phyloP scores from a whole-genome alignment of 495 filamentous ascomycete species.

The Penicillium egyptiacum region DNA sequence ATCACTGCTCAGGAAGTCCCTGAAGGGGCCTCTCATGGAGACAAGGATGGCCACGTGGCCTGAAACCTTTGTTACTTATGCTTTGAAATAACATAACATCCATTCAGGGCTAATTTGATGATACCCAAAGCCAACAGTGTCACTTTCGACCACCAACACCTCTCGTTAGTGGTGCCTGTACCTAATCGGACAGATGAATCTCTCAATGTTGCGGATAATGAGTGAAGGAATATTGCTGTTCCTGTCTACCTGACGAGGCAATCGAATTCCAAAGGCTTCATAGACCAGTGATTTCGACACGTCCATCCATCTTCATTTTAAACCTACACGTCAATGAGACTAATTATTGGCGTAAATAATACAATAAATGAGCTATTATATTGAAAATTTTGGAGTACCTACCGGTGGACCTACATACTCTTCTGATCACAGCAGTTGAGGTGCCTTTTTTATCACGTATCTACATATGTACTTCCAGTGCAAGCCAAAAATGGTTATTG shows the following conservation, averaged over 20 bases:
- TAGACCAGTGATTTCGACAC: neutral
- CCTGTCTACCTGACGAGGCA: neutral
- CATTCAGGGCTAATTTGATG: neutral
- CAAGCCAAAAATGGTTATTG: neutral
- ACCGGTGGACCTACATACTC: neutral
- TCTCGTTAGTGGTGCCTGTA: neutral
- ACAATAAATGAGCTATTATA: neutral
- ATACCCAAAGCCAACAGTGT: neutral
- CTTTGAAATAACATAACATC: neutral
- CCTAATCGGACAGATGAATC: neutral
- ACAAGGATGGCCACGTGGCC: neutral
- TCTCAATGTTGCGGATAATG: too few relatives aligned
- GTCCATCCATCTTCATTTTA: neutral
- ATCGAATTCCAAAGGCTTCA: neutral
- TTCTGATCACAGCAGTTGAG: neutral
- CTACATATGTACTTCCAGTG: too few relatives aligned
- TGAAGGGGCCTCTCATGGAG: neutral
- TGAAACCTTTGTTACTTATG: neutral
- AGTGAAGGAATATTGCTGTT: too few relatives aligned
- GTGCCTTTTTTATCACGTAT: neutral
- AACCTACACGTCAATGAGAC: neutral
- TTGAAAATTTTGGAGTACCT: neutral
- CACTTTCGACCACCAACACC: neutral
- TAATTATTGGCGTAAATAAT: neutral
- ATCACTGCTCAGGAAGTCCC: neutral